Evolutionary conservation across 2,329 filamentous ascomycete species (phyloP).

Genomic region (Pseudogymnoascus sp.): DNA sequence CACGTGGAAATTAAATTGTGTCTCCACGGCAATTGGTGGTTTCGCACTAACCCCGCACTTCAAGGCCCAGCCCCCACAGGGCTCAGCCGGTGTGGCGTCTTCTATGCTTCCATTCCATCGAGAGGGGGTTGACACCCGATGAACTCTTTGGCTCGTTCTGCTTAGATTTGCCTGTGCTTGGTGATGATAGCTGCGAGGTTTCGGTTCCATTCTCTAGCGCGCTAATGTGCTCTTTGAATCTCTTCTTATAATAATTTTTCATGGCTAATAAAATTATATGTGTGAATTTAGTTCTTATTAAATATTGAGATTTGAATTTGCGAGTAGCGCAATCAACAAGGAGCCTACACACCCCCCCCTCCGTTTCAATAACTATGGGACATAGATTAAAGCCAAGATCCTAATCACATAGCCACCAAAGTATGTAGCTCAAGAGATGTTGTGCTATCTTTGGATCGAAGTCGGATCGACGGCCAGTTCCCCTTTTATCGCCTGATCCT

Average conservation of each 20-base stretch:
- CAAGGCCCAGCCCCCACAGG: not conserved
- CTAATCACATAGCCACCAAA: not conserved
- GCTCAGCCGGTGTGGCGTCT: not conserved
- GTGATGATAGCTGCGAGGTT: not conserved
- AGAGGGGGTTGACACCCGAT: not conserved
- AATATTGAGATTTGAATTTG: too few species aligned
- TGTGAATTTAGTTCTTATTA: too few species aligned
- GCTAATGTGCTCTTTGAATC: too few species aligned
- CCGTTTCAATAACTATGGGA: not conserved
- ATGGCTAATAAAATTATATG: too few species aligned
- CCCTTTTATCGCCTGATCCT: not conserved
- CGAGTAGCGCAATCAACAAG: not conserved
- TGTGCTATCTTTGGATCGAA: not conserved
- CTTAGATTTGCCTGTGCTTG: not conserved
- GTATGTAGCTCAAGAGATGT: not conserved
- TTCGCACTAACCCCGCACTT: not conserved
- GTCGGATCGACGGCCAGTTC: not conserved
- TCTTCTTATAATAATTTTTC: too few species aligned
- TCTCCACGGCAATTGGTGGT: not conserved
- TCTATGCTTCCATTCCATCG: not conserved
- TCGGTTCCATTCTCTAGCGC: too few species aligned
- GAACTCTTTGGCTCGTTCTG: not conserved
- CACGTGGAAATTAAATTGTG: not conserved
- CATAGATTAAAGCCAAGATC: not conserved
- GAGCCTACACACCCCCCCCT: not conserved